Base-by-base conservation (phyloP, 2,329 filamentous ascomycete species). In the Fusarium sulawesiense region DNA sequence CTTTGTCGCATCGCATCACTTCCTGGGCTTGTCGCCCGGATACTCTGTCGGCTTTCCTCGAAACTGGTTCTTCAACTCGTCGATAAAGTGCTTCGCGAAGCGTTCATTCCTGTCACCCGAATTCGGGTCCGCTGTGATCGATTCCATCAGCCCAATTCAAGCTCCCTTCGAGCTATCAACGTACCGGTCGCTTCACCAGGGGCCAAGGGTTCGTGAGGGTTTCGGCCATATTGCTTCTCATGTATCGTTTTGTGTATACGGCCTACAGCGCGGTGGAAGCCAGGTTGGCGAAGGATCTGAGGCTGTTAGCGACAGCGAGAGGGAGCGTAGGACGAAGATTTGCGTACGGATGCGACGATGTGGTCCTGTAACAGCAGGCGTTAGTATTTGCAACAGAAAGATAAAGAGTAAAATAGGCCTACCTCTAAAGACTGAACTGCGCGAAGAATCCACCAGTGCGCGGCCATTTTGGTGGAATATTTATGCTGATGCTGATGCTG, bases 111-210 rank as follows among this genome's bases (percentile, higher is more conserved):
- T 70, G 7, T 58, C 66, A 16, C 45, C 50, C 6, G 74, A 63
- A 27, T 78, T 76, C 0, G 79, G 80, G 20, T 84, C 76, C 41
- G 78, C 78, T 77, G 46, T 18, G 48, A 37, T 27, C 23, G 10
- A 12, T 40, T 12, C n/a, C 18, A 7, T 55, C 21, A 25, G 27
- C 18, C 25, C 13, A 30, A 34, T 10, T n/a, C 44, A 13, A 7
- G 9, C 20, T 5, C 14, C 23, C 18, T 7, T 18, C 2, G 13
- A 4, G n/a, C 20, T 20, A 2, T 3, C 18, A 53, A 42, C 76
- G 7, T 77, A 84, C 83, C 81, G 32, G 85, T 86, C 4, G 86
- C 86, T 72, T 88, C 83, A 46, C 86, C 86, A 2, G 80, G 84
- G 1, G 81, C 80, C 12, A 88, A 66, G 9, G 86, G 86, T 53